Evolutionary conservation across 352 stramenopile species (phyloP), one percentile per base, ranked within the genome.

Genomic region (Pythium periplocum): DNA sequence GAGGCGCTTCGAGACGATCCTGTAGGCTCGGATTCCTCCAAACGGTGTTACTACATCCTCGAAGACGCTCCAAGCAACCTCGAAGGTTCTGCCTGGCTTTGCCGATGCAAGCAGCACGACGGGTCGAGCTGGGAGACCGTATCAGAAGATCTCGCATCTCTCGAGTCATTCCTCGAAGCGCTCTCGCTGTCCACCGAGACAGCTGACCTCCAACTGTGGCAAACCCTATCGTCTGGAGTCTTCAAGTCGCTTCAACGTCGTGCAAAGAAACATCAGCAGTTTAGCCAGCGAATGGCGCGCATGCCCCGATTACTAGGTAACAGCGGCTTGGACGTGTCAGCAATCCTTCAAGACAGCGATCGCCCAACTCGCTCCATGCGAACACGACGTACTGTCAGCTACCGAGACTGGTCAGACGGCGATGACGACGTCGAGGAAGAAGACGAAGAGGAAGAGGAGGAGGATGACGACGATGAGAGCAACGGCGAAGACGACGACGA

Each of bases 101-200:
- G 79, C 57, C 75, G 77, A 2, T 87, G 73, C 53, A 45, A 66
- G 0, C 61, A 57, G 31, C 42, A 63, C 35, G 66, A 68, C 37
- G 64, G 66, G 9, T 63, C 59, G 2, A 60, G 76, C 2, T 90
- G 79, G 77, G 73, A 88, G 59, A 87, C 77, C 0, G 71, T 90
- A 6, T 69, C 66, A 34, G 74, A 86, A 53, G 62, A 83, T 45
- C 55, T 87, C 32, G 58, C 70, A 34, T 78, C 73, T 30, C 58
- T 84, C 26, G 61, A 83, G 47, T 75, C 61, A 53, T 66, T 87
- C 38, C 60, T 81, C 17, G 38, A 58, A 31, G 62, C 75, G 26
- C 64, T 89, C 35, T 80, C 73, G 31, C 68, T 83, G 8, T 86
- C 75, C 1, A 55, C 58, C 10, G 67, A 74, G 42, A 79, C 69